Evolutionary conservation across 1,284 basidiomycete species (phyloP).

Genomic region (Ceratobasidium sp.): DNA sequence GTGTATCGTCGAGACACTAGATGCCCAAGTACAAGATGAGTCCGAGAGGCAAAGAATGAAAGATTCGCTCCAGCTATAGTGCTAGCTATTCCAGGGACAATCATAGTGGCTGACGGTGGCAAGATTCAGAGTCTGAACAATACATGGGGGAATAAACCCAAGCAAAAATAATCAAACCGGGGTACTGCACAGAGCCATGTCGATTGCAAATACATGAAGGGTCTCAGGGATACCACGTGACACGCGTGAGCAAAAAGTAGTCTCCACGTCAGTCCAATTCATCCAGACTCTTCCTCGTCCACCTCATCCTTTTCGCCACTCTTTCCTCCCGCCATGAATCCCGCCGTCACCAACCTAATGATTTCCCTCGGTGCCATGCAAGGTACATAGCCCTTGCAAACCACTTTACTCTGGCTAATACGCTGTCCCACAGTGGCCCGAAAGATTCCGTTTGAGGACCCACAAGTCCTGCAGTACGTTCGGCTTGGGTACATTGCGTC

Average conservation of each 20-base stretch:
- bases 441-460: constrained; percentile 92
- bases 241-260: constrained; percentile 31
- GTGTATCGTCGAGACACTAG: not conserved
- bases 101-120: not conserved
- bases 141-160: constrained; percentile 10
- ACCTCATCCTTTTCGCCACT: not conserved
- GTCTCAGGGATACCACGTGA: constrained; percentile 28
- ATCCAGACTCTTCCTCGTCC: constrained; percentile 20
- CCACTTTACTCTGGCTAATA: constrained; percentile 52
- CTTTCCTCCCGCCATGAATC: constrained; percentile 55
- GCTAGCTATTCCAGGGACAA: not conserved
- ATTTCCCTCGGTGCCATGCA: constrained; percentile 94
- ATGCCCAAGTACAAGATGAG: constrained; percentile 1
- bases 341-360: constrained; percentile 73
- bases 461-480: constrained; percentile 83
- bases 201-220: not conserved
- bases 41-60: not conserved
- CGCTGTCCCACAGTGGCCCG: constrained; percentile 75
- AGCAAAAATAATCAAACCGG: constrained; percentile 2
- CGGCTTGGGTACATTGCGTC: constrained; percentile 85
- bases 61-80: not conserved
- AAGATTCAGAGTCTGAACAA: not conserved
- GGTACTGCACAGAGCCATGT: constrained; percentile 20
- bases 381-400: constrained; percentile 61
- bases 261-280: constrained; percentile 40